Base-by-base conservation (phyloP, 1,284 basidiomycete species). In the Rhodotorula sp. region DNA sequence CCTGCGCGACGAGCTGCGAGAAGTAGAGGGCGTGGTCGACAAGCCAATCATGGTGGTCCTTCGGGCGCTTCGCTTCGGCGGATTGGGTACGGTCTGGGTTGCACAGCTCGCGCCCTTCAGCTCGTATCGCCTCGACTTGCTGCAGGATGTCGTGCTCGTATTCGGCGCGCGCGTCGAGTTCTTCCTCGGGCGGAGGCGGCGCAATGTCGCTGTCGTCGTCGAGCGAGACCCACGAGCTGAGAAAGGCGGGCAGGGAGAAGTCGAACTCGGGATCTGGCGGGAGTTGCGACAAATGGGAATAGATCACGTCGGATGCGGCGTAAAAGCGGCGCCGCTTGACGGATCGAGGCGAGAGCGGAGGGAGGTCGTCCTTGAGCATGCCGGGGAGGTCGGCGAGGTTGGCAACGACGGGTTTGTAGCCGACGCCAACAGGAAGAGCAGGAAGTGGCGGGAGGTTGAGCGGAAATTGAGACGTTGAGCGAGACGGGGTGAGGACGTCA, bases 281-380 rank as follows among this genome's bases (percentile, higher is more conserved):
- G 20, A 83, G 82, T 78, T 94, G 92, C 22, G 76, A 77, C 0
- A 89, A 90, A 76, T 88, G 85, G 1, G 90, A 86, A 67, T 88
- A 84, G 28, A 57, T 37, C 22, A 67, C 64, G 44, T 61, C 63
- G 30, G 89, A 86, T 47, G 90, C 85, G 48, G 84, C 86, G 59
- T 90, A 81, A 59, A 89, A 86, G 76, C 85, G 87, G 60, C 87
- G 64, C 4, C 67, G 64, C 52, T 72, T 72, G 51, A 60, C 51
- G 24, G 59, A 44, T 81, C 26, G 77, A 10, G 77, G 70, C 75
- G 80, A 44, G 74, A 78, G 30, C 75, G 77, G 52, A 74, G 76
- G 57, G 76, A 72, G 65, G 78, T 77, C 24, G 76, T 79, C 56
- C 78, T 77, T 37, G 74, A 70, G 78, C 44, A 61, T 40, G 74